phyloP scores from a whole-genome alignment of 2,329 filamentous ascomycete species.

The Boeremia lycopersici region DNA sequence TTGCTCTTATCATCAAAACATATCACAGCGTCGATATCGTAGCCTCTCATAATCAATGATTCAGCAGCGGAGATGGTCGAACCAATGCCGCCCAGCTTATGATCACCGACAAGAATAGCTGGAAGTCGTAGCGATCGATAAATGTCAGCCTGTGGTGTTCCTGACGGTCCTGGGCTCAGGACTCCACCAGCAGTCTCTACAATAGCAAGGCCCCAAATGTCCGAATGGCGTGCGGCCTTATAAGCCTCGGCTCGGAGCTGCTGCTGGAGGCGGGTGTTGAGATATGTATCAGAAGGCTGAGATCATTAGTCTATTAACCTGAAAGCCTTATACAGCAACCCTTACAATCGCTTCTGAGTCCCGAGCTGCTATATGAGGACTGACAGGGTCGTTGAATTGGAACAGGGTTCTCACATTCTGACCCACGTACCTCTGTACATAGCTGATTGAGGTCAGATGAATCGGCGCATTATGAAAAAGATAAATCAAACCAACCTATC shows the following conservation, averaged over 20 bases:
- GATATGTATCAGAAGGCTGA: constrained; percentile 33
- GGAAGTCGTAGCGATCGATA: constrained; percentile 77
- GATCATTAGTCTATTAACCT: constrained; percentile 5
- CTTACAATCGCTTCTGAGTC: constrained; percentile 27
- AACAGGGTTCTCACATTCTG: constrained; percentile 66
- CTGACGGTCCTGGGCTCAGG: constrained; percentile 77
- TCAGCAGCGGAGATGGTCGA: constrained; percentile 81
- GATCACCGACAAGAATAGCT: constrained; percentile 75
- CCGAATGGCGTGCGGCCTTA: neutral
- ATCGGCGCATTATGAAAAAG: neutral
- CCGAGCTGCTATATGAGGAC: constrained; percentile 75
- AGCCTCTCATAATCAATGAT: constrained; percentile 76
- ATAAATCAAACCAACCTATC: constrained; percentile 59
- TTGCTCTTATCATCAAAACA: constrained; percentile 68
- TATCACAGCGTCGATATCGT: constrained; percentile 73
- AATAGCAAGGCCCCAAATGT: constrained; percentile 55
- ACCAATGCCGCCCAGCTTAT: constrained; percentile 78
- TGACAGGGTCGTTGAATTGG: constrained; percentile 75
- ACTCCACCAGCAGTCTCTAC: constrained; percentile 85
- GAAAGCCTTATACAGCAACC: neutral
- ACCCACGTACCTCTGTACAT: constrained; percentile 65
- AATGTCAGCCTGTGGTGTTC: constrained; percentile 76
- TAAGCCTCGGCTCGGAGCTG: constrained; percentile 23
- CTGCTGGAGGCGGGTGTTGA: constrained; percentile 26
- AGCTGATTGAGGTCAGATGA: constrained; percentile 52